Percentiles rank a stretch among this genome's conserved stretches.
These are phyloP conservation scores for Pyrenula aspistea DNA, from an alignment of 495 filamentous ascomycete species.

Conservation along the genomic window DNA sequence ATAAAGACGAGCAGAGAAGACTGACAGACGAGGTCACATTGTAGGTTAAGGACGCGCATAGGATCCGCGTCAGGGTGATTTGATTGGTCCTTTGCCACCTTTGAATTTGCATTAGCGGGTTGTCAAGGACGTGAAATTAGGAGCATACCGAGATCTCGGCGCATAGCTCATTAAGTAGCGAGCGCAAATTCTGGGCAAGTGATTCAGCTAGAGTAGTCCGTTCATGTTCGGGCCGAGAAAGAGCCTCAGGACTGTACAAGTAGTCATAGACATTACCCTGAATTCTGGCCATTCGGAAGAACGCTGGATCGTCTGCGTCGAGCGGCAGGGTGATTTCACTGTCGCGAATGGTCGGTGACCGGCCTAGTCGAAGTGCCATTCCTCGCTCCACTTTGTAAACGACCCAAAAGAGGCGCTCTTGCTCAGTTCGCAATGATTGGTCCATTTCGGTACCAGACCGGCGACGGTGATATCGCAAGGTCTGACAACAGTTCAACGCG, in stretches of 20 bases:
- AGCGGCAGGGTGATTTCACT: constrained; percentile 5
- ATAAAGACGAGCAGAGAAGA: constrained; percentile 13
- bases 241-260: neutral
- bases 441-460: neutral
- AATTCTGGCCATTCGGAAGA: neutral
- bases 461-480: constrained; percentile 10
- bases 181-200: constrained; percentile 1
- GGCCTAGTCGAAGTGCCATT: constrained; percentile 11
- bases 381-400: constrained; percentile 12
- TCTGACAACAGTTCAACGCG: constrained; percentile 9
- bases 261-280: constrained; percentile 2
- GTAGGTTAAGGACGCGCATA: constrained; percentile 7
- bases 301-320: neutral
- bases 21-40: constrained; percentile 13
- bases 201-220: neutral
- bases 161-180: neutral
- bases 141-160: neutral
- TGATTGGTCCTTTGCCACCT: neutral
- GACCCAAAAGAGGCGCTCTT: constrained; percentile 12
- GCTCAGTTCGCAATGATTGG: constrained; percentile 1
- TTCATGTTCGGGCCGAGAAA: neutral
- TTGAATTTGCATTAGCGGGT: neutral
- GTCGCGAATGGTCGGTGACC: constrained; percentile 13
- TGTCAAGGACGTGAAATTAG: neutral
- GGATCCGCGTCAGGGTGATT: constrained; percentile 1